Evolutionary conservation across 768 basidiomycete genomes (phyloP), one percentile per base, ranked within the genome.

Genomic region (Filobasidium floriforme): DNA sequence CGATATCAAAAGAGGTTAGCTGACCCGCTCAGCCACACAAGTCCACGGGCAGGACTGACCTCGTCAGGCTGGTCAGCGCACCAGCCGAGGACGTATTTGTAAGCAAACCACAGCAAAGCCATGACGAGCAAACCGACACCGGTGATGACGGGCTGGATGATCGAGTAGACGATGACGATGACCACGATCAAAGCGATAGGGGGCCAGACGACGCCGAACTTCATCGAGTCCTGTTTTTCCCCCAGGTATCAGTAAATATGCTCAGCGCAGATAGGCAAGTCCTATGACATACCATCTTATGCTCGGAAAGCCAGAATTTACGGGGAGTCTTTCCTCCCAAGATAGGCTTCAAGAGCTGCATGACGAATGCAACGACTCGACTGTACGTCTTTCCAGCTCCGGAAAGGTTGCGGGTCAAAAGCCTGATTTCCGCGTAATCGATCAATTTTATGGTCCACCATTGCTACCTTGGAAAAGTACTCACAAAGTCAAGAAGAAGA

Each of bases 401-500:
- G 11, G 77, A 72, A 60, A 78, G 75, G 10, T 76, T 75, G 12
- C 73, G 60, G 18, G 77, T 71, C 26, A 78, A 69, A 64, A 78
- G 70, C 65, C 72, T 74, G 54, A 26, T 7, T 49, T 11, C 1
- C 28, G 26, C 55, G 55, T 10, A 57, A 14, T 28, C 55, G 55
- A 24, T 22, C 15, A 57, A 29, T 7, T 24, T 44, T 14, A 41
- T 40, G n/a, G 29, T 40, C 12, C 11, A 22, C 1, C 32, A 44
- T 46, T 60, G 55, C 24, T 40, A 72, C 5, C 71, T 71, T 63
- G 3, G 9, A 37, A 37, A 9, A 37, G 9, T 37, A 37, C 32
- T 37, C 32, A 73, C 74, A 72, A 78, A 32, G 77, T 79, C 37
- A 80, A 67, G 77, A 80, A 80, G 76, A 80, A 80, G 68, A 77